These are phyloP conservation scores for Hymenoscyphus linearis DNA, from an alignment of 2,329 filamentous ascomycete species.

Conservation along the genomic window DNA sequence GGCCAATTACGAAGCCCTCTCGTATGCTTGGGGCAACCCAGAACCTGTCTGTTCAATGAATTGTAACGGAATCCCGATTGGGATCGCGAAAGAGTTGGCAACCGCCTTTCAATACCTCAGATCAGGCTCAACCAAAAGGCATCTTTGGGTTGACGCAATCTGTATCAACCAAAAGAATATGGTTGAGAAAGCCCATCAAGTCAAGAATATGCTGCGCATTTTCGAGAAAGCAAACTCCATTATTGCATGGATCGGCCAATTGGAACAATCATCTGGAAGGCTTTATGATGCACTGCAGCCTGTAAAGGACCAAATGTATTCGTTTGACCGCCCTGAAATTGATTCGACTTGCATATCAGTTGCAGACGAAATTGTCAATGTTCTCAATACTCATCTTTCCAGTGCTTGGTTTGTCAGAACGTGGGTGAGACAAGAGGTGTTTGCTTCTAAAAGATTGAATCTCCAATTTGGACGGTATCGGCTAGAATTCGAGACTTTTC, in stretches of 20 bases:
- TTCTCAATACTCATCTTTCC: neutral
- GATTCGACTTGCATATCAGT: neutral
- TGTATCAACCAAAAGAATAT: slow-evolving; percentile 28
- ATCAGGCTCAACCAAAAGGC: neutral
- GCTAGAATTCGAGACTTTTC: neutral
- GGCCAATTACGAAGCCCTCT: slow-evolving; percentile 9
- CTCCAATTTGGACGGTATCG: neutral
- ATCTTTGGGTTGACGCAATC: slow-evolving; percentile 30
- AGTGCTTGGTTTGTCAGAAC: slow-evolving; percentile 5
- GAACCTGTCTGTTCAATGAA: neutral
- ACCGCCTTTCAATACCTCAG: slow-evolving; percentile 2
- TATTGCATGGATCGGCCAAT: slow-evolving; percentile 29
- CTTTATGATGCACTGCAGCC: neutral
- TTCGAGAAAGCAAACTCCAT: slow-evolving; percentile 24
- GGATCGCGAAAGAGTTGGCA: slow-evolving; percentile 3
- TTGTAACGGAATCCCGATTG: neutral
- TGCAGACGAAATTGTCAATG: neutral
- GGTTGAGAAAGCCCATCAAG: slow-evolving; percentile 23
- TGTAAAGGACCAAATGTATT: neutral
- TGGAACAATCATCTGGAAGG: neutral
- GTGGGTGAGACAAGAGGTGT: slow-evolving; percentile 6
- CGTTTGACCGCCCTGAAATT: too few relatives aligned
- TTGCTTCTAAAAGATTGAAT: neutral
- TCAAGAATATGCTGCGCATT: slow-evolving; percentile 28
- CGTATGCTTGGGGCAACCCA: slow-evolving; percentile 12